phyloP scores from a whole-genome alignment of 1,139 yeast species.

The Kurtzmaniella quercitrusa region DNA sequence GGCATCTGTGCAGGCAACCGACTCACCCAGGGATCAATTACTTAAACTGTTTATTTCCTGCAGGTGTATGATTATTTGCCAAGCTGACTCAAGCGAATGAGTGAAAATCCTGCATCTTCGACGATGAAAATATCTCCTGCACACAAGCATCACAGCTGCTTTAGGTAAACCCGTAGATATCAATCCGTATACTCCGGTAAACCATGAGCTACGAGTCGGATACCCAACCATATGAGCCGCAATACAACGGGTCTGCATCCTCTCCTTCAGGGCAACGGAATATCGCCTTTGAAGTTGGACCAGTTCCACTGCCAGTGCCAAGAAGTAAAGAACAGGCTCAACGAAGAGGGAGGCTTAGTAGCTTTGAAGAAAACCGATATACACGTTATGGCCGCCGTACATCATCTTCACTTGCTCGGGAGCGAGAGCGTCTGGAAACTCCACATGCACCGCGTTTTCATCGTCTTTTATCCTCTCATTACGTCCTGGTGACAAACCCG shows the following conservation, averaged over 20 bases:
- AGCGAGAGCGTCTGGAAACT: not conserved
- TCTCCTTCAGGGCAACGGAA: not conserved
- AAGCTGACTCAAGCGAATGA: no score
- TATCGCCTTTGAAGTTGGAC: not conserved
- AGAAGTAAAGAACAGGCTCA: not conserved
- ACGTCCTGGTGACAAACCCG: constrained; percentile 8
- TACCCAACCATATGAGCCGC: not conserved
- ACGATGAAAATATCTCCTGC: no score
- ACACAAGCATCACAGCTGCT: no score
- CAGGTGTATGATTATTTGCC: no score
- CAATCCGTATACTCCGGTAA: not conserved
- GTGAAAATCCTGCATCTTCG: no score
- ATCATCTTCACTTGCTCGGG: not conserved
- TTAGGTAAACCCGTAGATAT: not conserved
- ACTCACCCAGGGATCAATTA: no score
- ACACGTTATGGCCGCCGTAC: not conserved
- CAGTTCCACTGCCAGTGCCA: not conserved
- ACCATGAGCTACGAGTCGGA: not conserved
- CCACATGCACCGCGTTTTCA: constrained; percentile 4
- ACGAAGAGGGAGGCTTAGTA: not conserved
- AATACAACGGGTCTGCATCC: not conserved
- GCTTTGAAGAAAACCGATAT: not conserved
- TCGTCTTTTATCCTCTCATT: constrained; percentile 4
- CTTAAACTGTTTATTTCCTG: no score
- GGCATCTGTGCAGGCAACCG: no score